Conservation (phyloP, 148 eudicot genomes). For the Chenopodium suecicum region DNA sequence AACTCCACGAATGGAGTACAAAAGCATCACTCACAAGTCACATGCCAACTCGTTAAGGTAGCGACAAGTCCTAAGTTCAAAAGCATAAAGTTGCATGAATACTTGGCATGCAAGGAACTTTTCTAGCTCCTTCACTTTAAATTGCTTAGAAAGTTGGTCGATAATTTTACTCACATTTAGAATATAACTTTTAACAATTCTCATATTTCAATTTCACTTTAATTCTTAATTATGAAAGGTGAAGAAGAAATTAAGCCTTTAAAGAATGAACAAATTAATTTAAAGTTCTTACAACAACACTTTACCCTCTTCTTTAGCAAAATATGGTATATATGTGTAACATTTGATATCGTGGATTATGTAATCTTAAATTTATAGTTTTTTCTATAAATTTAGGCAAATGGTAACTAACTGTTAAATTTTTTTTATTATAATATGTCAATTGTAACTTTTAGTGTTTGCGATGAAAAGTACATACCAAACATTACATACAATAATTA, state of each 20-base stretch:
- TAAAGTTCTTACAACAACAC: neutral
- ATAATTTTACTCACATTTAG: conserved; percentile 9
- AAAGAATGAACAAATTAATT: too few species aligned
- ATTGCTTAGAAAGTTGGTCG: conserved; percentile 15
- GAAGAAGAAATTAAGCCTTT: neutral
- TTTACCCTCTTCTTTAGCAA: neutral
- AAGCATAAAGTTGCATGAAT: conserved; percentile 5
- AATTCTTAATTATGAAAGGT: neutral
- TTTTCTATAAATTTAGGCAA: too few species aligned
- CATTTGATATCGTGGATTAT: too few species aligned
- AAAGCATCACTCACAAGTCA: conserved; percentile 17
- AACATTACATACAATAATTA: neutral
- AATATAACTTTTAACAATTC: conserved; percentile 7
- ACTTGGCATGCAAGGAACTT: conserved; percentile 20
- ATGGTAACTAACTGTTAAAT: too few species aligned
- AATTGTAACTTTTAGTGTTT: neutral
- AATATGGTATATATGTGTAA: too few species aligned
- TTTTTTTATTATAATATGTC: too few species aligned
- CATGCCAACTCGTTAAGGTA: conserved; percentile 24
- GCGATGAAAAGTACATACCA: neutral
- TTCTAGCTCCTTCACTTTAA: conserved; percentile 5
- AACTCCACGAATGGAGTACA: neutral
- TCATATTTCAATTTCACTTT: conserved; percentile 6
- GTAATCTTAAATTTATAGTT: too few species aligned
- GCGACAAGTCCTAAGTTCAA: conserved; percentile 5